Evolutionary conservation across 805 yeast species (phyloP).

Genomic region (Kregervanrija fluxuum): DNA sequence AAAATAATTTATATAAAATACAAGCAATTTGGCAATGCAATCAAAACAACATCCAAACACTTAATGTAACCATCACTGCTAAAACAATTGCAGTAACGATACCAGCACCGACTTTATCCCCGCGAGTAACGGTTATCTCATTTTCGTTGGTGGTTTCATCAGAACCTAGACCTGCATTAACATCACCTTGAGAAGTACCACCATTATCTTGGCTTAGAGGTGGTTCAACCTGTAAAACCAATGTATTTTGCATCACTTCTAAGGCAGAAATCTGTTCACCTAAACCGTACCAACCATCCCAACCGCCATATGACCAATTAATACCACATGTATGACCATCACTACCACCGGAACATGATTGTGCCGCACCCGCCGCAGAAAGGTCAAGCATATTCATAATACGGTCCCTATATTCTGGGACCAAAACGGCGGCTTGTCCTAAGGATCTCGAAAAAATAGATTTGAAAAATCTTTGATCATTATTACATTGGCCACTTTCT

Average conservation of each 20-base stretch:
- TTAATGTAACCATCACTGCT: constrained; percentile 52
- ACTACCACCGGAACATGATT: constrained; percentile 72
- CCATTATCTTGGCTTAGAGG: constrained; percentile 63
- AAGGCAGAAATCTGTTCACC: constrained; percentile 83
- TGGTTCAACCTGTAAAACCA: constrained; percentile 33
- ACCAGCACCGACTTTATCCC: constrained; percentile 88
- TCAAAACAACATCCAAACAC: constrained; percentile 65
- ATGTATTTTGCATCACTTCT: constrained; percentile 48
- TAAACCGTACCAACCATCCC: constrained; percentile 67
- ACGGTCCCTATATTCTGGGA: constrained; percentile 38
- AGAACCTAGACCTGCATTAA: constrained; percentile 42
- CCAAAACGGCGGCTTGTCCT: constrained; percentile 48
- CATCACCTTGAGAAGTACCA: constrained; percentile 61
- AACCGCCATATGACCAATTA: constrained; percentile 53
- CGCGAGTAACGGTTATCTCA: constrained; percentile 41
- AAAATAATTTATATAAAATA: no score
- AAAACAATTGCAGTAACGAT: constrained; percentile 72
- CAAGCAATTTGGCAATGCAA: constrained; percentile 1
- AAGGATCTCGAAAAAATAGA: constrained; percentile 61
- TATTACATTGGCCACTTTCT: constrained; percentile 45
- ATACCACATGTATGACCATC: constrained; percentile 86
- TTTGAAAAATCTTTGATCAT: constrained; percentile 70
- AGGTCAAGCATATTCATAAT: constrained; percentile 29
- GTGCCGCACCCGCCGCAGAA: constrained; percentile 67
- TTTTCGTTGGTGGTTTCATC: constrained; percentile 40